Evolutionary conservation across 1,139 yeast species (phyloP), one percentile per base, ranked within the genome.

Genomic region (Zhuliangozyma blackwelliae): DNA sequence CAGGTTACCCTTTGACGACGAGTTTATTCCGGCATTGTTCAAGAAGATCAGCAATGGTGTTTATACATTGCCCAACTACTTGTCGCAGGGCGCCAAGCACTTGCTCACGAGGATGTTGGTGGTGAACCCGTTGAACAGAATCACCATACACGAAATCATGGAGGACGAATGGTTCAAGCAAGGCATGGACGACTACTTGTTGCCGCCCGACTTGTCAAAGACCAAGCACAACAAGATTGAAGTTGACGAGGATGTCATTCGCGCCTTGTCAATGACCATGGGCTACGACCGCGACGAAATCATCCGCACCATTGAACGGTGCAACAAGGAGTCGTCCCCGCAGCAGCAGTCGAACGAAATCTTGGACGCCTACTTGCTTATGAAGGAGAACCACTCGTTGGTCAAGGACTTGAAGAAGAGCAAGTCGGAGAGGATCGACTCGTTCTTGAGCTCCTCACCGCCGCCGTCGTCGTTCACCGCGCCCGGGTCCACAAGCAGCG

Each of bases 1-100:
- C 28, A 75, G 97, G 54, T 74, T 94, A 48, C 99, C 99, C 10
- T 94, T 94, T 61, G 98, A 92, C 61, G 98, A 92, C 59, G 98
- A 92, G 53, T 87, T 90, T 56, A 92, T 92, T 40, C 99, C 99
- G 5, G 96, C 95, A 2, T 70, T 92, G 46, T 92, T 94, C 71
- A 90, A 90, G 60, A 90, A 92, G 58, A 94, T 92, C 54, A 81
- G 90, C 55, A 89, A 89, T 54, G 98, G 98, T 61, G 95, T 90
- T 32, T 94, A 89, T 62, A 82, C 96, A 0, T 73, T 92, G 44
- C 99, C 99, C 21, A 87, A 85, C 51, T 89, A 85, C 56, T 69
- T 92, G 48, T 83, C 95, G 30, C 69, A 82, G 0, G 97, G 97
- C 2, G 96, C 98, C 5, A 84, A 88, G 52, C 80, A 82, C 53